Conservation (phyloP, 345 rosid genomes). For the Carallia brachiata region DNA sequence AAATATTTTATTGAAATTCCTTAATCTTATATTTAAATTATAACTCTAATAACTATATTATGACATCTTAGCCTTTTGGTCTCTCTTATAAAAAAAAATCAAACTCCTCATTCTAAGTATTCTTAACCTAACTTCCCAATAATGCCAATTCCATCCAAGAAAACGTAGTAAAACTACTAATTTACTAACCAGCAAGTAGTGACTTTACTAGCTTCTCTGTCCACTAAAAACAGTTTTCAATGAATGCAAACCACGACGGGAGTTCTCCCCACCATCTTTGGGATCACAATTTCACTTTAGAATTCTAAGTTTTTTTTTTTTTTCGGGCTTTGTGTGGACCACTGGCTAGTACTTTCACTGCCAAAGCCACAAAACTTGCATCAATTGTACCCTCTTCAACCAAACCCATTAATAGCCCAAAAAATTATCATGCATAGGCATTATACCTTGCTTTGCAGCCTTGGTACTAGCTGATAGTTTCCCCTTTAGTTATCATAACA, state of each 20-base stretch:
- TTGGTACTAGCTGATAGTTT: neutral
- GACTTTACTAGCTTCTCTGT: neutral
- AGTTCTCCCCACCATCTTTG: conserved; percentile 4
- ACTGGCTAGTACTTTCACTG: too few species aligned
- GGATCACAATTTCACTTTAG: conserved; percentile 2
- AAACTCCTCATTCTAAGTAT: too few species aligned
- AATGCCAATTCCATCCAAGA: neutral
- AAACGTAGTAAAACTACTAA: neutral
- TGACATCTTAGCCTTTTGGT: too few species aligned
- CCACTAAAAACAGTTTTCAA: neutral
- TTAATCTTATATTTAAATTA: too few species aligned
- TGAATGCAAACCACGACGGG: too few species aligned
- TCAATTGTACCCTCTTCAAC: neutral
- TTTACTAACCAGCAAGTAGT: neutral
- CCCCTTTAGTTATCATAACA: neutral
- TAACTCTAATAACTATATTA: too few species aligned
- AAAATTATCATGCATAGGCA: neutral
- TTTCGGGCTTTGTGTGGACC: neutral
- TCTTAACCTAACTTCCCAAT: neutral
- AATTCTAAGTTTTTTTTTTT: neutral
- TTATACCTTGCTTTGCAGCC: neutral
- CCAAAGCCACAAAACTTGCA: neutral
- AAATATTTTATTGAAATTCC: too few species aligned
- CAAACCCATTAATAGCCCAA: neutral
- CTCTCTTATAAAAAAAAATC: too few species aligned